Evolutionary conservation across 2,329 filamentous ascomycete genomes (phyloP).

Genomic region (Colletotrichum falcatum): DNA sequence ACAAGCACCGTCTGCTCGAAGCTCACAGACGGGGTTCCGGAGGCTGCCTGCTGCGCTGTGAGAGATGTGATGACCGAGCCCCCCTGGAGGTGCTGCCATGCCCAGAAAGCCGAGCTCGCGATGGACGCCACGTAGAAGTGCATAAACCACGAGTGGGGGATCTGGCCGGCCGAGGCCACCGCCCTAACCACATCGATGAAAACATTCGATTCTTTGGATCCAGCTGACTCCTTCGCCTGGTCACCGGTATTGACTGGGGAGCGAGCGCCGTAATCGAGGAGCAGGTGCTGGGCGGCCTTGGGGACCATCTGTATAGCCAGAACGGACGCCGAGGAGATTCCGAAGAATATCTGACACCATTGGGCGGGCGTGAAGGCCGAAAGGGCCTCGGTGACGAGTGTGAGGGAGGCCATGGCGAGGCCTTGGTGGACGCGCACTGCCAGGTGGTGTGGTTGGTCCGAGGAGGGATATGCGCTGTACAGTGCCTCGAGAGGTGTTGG

Average conservation of each 20-base stretch:
- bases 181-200: slow-evolving; percentile 30
- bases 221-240: slow-evolving; percentile 28
- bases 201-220: slow-evolving; percentile 12
- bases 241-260: slow-evolving; percentile 44
- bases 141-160: slow-evolving; percentile 90
- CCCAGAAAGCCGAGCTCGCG: slow-evolving; percentile 80
- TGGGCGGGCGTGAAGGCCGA: slow-evolving; percentile 39
- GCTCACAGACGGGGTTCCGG: slow-evolving; percentile 61
- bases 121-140: slow-evolving; percentile 87
- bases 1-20: slow-evolving; percentile 72
- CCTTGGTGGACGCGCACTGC: background rate
- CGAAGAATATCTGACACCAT: slow-evolving; percentile 62
- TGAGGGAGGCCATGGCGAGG: slow-evolving; percentile 31
- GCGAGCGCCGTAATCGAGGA: slow-evolving; percentile 66
- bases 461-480: background rate
- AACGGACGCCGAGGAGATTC: slow-evolving; percentile 55
- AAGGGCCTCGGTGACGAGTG: slow-evolving; percentile 3
- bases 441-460: background rate
- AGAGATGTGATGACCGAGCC: slow-evolving; percentile 66
- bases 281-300: slow-evolving; percentile 54
- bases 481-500: background rate
- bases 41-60: slow-evolving; percentile 52
- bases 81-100: slow-evolving; percentile 67
- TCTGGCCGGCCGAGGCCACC: slow-evolving; percentile 60
- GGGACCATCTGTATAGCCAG: slow-evolving; percentile 59